Conservation (phyloP, 2,329 filamentous ascomycete species). For the Chrysoporthe cubensis region DNA sequence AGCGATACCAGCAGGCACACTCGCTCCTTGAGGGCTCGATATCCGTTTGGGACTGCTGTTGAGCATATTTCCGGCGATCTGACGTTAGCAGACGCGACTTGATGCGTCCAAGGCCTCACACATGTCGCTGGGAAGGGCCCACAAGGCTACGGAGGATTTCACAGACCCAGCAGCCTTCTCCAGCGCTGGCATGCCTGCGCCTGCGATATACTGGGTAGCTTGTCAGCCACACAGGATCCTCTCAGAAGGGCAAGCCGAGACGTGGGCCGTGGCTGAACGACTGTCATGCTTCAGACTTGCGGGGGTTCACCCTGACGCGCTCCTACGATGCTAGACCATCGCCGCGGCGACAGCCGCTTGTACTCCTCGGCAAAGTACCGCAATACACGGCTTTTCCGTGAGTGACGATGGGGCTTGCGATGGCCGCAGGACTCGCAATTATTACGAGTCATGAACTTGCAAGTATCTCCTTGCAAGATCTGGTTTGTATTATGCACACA, state of each 20-base stretch:
- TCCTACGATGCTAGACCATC: background rate
- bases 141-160: background rate
- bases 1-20: background rate
- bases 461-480: background rate
- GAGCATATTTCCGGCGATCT: background rate
- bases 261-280: slow-evolving; percentile 1
- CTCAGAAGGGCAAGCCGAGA: slow-evolving; percentile 14
- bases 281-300: background rate
- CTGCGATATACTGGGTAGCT: background rate
- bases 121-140: background rate
- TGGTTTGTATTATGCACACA: background rate
- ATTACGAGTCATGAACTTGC: slow-evolving; percentile 6
- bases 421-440: background rate
- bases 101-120: background rate
- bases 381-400: slow-evolving; percentile 11
- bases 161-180: background rate
- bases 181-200: background rate
- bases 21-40: background rate
- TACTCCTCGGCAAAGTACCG: background rate
- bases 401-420: background rate
- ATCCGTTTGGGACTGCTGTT: background rate
- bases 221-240: slow-evolving; percentile 9
- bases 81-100: background rate
- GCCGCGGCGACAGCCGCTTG: background rate
- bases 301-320: background rate